Base-by-base conservation (phyloP, 768 basidiomycete genomes). In the Pholiota microspora region DNA sequence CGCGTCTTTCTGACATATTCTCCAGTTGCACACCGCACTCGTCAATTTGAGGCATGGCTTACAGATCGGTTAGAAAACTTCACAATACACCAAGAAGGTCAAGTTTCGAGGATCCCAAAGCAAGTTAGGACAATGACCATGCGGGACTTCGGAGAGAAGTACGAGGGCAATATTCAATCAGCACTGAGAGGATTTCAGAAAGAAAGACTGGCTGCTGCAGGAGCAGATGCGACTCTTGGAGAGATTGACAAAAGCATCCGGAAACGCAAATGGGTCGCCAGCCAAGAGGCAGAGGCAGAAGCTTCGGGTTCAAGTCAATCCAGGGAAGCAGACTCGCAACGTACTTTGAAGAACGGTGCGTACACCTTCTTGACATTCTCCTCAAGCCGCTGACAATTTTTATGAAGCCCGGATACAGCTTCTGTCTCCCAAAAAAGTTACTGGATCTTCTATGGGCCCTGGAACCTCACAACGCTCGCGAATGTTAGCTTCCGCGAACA, bases 261-360 rank as follows among this genome's bases (percentile, higher is more conserved):
- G 56, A 92, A 92, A 67, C 73, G 90, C 59, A 91, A 91, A 67
- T 89, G 87, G 87, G 79, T 84, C 3, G 85, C 81, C 15, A 78
- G 81, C 48, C 85, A 86, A 62, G 81, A 84, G 45, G 74, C 69
- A 8, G 79, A 77, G 24, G 67, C 68, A 27, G 75, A 75, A 45
- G 71, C 71, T 29, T 68, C 73, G 49, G 74, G 67, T 25, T 64
- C 63, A 18, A 62, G 49, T 34, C 59, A 63, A 27, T 36, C 23
- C 56, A 71, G 63, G 66, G 68, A 68, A 29, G 40, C 58, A 7
- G 77, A 76, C 52, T 64, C 70, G 16, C 68, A 77, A 38, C 79
- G 83, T 61, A 77, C 79, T 0, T 32, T 72, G 32, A 90, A 89
- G 73, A 83, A 72, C 63, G 85, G 88, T 89, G 61, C 45, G 79